phyloP scores from a whole-genome alignment of 805 yeast genomes.

The Phaffomyces opuntiae region DNA sequence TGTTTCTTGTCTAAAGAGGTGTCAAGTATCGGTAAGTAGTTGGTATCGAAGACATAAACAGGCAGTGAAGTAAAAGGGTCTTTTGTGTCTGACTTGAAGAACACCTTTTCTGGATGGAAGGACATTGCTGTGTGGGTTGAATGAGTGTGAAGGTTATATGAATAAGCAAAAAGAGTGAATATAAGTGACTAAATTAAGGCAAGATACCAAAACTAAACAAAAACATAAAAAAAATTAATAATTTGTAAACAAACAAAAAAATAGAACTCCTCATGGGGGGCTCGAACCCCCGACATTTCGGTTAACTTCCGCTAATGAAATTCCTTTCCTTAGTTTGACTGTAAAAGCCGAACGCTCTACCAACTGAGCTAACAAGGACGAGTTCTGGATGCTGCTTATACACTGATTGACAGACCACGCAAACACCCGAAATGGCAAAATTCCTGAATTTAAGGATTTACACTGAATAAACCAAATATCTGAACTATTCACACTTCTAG shows the following conservation, averaged over 20 bases:
- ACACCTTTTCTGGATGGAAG: constrained; percentile 31
- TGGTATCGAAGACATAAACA: constrained; percentile 75
- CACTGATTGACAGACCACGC: background rate
- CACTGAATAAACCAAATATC: no score
- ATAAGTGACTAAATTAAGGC: background rate
- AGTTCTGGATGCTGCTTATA: constrained; percentile 3
- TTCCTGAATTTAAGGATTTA: no score
- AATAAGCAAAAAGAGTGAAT: background rate
- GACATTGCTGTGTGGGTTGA: constrained; percentile 10
- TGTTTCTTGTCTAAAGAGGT: constrained; percentile 29
- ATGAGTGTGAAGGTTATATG: background rate
- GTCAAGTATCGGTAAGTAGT: constrained; percentile 59
- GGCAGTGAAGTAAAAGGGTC: constrained; percentile 71
- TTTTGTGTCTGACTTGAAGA: constrained; percentile 49
- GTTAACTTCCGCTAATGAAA: constrained; percentile 3
- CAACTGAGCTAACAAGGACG: constrained; percentile 19
- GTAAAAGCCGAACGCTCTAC: constrained; percentile 19
- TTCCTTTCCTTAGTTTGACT: constrained; percentile 7
- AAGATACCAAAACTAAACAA: background rate
- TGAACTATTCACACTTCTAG: no score
- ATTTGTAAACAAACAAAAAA: background rate
- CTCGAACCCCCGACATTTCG: constrained; percentile 20
- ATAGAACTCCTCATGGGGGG: constrained; percentile 15
- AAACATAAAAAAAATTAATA: background rate
- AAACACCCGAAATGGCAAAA: no score